Percentiles rank a stretch among this genome's conserved stretches.
Conservation (phyloP, 73 alveolate genomes). For the Stentor roeselii region DNA sequence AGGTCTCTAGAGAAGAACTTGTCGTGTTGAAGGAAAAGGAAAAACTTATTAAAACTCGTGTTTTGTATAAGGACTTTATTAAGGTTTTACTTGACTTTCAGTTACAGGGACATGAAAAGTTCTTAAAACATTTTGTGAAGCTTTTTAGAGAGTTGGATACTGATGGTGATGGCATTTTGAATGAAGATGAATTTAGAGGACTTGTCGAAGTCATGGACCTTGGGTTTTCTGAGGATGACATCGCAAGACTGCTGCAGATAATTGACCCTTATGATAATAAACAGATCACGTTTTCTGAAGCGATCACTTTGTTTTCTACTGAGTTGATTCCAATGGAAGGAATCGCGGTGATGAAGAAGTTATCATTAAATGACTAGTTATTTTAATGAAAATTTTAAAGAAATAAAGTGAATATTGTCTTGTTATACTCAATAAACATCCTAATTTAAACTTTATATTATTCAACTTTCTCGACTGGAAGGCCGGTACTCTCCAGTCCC, state of each 20-base stretch:
- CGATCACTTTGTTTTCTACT: slow-evolving; percentile 86
- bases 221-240: slow-evolving; percentile 71
- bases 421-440: too few species aligned
- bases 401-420: too few species aligned
- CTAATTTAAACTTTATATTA: not conserved
- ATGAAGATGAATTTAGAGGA: slow-evolving; percentile 89
- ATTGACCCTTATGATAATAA: slow-evolving; percentile 93
- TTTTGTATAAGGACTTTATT: slow-evolving; percentile 38
- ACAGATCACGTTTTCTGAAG: slow-evolving; percentile 91
- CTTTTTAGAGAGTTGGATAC: slow-evolving; percentile 82
- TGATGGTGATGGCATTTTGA: slow-evolving; percentile 84
- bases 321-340: slow-evolving; percentile 18
- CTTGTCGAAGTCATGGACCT: slow-evolving; percentile 70
- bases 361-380: not conserved
- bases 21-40: not conserved
- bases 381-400: too few species aligned
- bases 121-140: slow-evolving; percentile 74
- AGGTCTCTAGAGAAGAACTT: slow-evolving; percentile 11
- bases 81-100: slow-evolving; percentile 90
- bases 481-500: slow-evolving; percentile 23
- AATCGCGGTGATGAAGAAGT: not conserved
- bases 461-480: not conserved
- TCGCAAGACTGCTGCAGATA: slow-evolving; percentile 70
- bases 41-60: not conserved
- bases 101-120: slow-evolving; percentile 92